Percentiles rank a stretch among this genome's conserved stretches.
phyloP scores from a whole-genome alignment of 495 filamentous ascomycete species.

The Physcia stellaris region DNA sequence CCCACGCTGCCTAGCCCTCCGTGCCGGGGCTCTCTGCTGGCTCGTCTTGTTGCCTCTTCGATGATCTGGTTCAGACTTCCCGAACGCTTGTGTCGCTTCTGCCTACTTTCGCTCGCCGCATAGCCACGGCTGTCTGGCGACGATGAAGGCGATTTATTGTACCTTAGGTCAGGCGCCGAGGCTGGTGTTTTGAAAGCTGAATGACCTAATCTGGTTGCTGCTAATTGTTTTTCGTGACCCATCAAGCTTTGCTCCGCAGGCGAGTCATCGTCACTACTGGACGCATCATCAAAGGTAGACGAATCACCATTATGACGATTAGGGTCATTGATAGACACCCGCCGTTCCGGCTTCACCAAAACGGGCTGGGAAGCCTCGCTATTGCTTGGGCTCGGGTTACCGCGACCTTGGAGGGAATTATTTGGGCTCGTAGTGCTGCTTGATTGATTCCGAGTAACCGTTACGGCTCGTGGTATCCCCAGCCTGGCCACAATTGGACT shows the following conservation, averaged over 20 bases:
- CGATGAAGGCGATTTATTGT: conserved; percentile 6
- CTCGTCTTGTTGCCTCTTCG: conserved; percentile 15
- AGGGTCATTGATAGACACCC: conserved; percentile 8
- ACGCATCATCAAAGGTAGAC: conserved; percentile 17
- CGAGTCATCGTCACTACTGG: conserved; percentile 18
- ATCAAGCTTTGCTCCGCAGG: conserved; percentile 17
- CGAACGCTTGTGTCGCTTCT: conserved; percentile 16
- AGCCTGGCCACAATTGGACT: conserved; percentile 17
- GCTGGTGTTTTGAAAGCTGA: conserved; percentile 11
- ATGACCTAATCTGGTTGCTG: conserved; percentile 2
- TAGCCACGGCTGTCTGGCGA: conserved; percentile 11
- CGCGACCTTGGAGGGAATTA: background rate
- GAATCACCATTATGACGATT: conserved; percentile 11
- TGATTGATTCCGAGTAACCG: conserved; percentile 12
- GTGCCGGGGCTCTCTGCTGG: conserved; percentile 16
- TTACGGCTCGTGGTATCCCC: conserved; percentile 16
- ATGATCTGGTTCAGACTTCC: conserved; percentile 19
- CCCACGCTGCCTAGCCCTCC: conserved; percentile 17
- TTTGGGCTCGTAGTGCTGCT: conserved; percentile 10
- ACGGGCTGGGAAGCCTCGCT: conserved; percentile 3
- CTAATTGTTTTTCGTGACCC: conserved; percentile 15
- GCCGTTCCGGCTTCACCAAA: conserved; percentile 6
- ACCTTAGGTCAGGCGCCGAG: conserved; percentile 15
- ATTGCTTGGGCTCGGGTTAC: background rate
- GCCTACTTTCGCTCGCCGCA: conserved; percentile 6